Evolutionary conservation across 1,284 basidiomycete species (phyloP), one percentile per base, ranked within the genome.

Genomic region (Ustilago shanxiensis): DNA sequence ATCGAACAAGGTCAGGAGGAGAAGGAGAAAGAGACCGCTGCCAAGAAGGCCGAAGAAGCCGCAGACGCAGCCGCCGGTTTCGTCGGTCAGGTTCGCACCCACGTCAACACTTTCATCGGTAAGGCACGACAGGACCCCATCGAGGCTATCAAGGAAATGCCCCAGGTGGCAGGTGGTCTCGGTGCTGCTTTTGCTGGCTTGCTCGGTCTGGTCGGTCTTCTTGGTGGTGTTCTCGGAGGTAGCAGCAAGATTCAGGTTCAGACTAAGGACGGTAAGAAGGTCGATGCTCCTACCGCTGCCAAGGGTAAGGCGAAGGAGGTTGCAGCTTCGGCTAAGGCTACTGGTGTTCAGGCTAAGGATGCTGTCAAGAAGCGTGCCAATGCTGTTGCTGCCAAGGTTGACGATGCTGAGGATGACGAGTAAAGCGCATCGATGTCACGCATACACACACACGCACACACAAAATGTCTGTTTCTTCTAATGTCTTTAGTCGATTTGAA

Each of bases 1-100:
- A 74, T 85, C 52, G 84, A 85, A 70, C 76, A 83, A 65, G 69
- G 78, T 58, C 44, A 49, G 49, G 84, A 85, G 68, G 79, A 75
- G 22, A 56, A 52, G 37, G 72, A 75, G 60, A 60, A 61, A 44
- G 60, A 67, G 61, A 41, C 33, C 2, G 73, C 73, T 0, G 67
- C 69, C 35, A 71, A 65, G 70, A 60, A 69, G 10, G 70, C 66
- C 20, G 68, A 79, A 26, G 67, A 41, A 26, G 65, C 60, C 41
- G 69, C 60, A 26, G 57, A 59, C 31, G 26, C 53, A n/a, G 54
- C 55, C 28, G 58, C 59, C 24, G 73, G 66, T 14, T 71, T 75
- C 20, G 69, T 77, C 47, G 69, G 57, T 11, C 72, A 77, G 60
- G 66, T 77, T 18, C 68, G 72, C 29, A 44, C 44, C 35, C 75